A percentile compares a stretch with the other conserved stretches of the same genome.
Evolutionary conservation across 805 yeast genomes (phyloP).

Genomic region (Lipomyces oligophaga): DNA sequence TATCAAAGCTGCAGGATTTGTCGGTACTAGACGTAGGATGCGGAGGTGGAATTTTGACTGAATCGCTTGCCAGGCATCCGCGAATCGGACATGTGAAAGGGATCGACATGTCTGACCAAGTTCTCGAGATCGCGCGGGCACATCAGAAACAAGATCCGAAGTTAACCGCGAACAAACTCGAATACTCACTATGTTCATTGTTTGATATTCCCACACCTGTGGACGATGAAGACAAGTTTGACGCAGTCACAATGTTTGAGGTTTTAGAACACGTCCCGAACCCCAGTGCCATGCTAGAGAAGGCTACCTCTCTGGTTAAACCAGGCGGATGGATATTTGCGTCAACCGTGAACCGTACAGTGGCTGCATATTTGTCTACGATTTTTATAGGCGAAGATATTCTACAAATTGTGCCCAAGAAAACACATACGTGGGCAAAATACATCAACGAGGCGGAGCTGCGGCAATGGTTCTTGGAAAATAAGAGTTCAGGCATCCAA

Average conservation of each 20-base stretch:
- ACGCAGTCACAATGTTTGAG: constrained; percentile 86
- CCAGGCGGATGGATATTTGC: constrained; percentile 82
- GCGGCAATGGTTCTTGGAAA: constrained; percentile 55
- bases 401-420: constrained; percentile 77
- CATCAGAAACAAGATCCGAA: constrained; percentile 69
- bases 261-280: constrained; percentile 90
- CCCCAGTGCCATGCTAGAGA: constrained; percentile 69
- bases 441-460: constrained; percentile 78
- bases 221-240: constrained; percentile 47
- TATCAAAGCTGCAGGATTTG: constrained; percentile 69
- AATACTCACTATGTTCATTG: constrained; percentile 42
- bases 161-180: constrained; percentile 41
- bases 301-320: constrained; percentile 63
- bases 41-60: constrained; percentile 95
- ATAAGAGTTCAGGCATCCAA: constrained; percentile 34
- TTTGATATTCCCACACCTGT: constrained; percentile 54
- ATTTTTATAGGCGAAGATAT: constrained; percentile 84
- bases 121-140: constrained; percentile 67
- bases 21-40: constrained; percentile 86
- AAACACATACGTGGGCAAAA: constrained; percentile 85
- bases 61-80: constrained; percentile 71
- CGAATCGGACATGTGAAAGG: constrained; percentile 66
- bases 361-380: constrained; percentile 85
- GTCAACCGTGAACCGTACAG: constrained; percentile 89
- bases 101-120: constrained; percentile 81